Conservation (phyloP, 495 filamentous ascomycete genomes). For the Pyronema omphalodes region DNA sequence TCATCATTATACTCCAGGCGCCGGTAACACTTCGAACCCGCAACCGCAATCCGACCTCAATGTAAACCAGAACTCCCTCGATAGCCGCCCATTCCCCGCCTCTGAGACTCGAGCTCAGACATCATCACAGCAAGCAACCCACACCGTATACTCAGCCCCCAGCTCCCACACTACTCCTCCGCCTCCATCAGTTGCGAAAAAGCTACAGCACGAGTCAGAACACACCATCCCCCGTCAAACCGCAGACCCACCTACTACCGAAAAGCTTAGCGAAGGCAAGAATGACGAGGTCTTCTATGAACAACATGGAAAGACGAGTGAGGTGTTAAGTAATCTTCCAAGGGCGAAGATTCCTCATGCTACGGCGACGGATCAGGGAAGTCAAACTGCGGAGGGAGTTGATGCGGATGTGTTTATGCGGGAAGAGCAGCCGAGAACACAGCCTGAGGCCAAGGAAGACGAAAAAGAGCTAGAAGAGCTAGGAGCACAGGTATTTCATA, state of each 20-base stretch:
- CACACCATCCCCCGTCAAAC: constrained; percentile 35
- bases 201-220: constrained; percentile 36
- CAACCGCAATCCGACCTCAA: background rate
- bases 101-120: background rate
- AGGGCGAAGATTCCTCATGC: constrained; percentile 40
- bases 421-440: background rate
- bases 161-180: background rate
- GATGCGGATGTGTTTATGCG: constrained; percentile 32
- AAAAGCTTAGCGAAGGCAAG: constrained; percentile 26
- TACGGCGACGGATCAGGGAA: constrained; percentile 29
- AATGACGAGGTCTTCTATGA: constrained; percentile 43
- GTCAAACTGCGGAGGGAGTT: background rate
- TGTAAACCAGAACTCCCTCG: too few relatives aligned
- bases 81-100: too few relatives aligned
- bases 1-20: constrained; percentile 28
- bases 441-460: background rate
- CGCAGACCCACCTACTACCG: constrained; percentile 24
- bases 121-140: background rate
- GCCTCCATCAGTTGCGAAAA: constrained; percentile 28
- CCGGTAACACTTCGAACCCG: constrained; percentile 20
- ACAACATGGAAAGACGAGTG: constrained; percentile 29
- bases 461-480: constrained; percentile 1
- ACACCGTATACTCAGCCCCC: background rate
- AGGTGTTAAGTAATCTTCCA: constrained; percentile 37
- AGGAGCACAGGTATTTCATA: constrained; percentile 3